These are phyloP conservation scores for Globisporangium nunn DNA, from an alignment of 352 stramenopile genomes.

Conservation along the genomic window DNA sequence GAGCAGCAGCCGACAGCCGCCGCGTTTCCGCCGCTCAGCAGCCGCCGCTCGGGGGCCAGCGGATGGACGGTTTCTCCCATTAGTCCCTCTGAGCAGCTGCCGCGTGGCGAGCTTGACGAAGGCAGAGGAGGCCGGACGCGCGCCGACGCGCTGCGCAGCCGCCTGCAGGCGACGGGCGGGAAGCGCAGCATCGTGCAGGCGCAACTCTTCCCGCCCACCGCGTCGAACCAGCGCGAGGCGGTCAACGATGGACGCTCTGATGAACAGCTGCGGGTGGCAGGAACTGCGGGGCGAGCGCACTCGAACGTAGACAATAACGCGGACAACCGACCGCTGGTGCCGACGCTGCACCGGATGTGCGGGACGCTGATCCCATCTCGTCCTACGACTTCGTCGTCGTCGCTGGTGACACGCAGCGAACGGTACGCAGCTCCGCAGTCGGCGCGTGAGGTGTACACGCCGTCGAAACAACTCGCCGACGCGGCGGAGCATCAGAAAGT, in stretches of 20 bases:
- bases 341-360: slow-evolving; percentile 20
- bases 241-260: neutral
- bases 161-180: slow-evolving; percentile 52
- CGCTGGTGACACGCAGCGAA: slow-evolving; percentile 8
- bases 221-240: slow-evolving; percentile 13
- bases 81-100: neutral
- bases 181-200: slow-evolving; percentile 52
- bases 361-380: slow-evolving; percentile 40
- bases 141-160: slow-evolving; percentile 20
- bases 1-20: neutral
- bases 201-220: slow-evolving; percentile 27
- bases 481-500: slow-evolving; percentile 17
- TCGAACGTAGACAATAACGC: neutral
- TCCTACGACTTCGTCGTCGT: slow-evolving; percentile 29
- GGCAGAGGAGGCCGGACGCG: slow-evolving; percentile 3
- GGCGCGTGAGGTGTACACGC: slow-evolving; percentile 6
- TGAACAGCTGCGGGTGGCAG: too few species aligned
- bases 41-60: neutral
- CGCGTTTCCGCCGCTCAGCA: slow-evolving; percentile 14
- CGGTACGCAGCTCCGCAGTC: slow-evolving; percentile 12
- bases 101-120: slow-evolving; percentile 1
- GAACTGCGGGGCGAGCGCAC: too few species aligned
- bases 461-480: neutral
- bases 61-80: neutral
- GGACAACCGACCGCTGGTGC: slow-evolving; percentile 22